Evolutionary conservation across 2,329 filamentous ascomycete species (phyloP).

Genomic region (Fusarium chlamydosporum): DNA sequence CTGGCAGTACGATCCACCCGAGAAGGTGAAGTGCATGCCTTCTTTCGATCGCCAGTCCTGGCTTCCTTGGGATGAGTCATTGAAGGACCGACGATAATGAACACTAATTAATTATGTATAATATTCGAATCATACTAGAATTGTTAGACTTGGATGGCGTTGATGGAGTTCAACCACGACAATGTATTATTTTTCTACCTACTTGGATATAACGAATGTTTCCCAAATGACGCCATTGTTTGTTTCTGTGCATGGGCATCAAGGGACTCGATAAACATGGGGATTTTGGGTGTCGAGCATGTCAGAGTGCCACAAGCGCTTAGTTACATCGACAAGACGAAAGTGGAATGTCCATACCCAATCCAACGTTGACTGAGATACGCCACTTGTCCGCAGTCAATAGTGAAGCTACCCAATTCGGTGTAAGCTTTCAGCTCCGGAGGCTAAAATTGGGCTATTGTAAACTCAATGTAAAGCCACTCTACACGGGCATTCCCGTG

Average conservation of each 20-base stretch:
- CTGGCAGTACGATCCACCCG: slow-evolving; percentile 62
- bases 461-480: slow-evolving; percentile 15
- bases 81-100: slow-evolving; percentile 12
- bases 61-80: slow-evolving; percentile 55
- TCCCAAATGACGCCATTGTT: background rate
- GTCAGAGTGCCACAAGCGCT: background rate
- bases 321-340: slow-evolving; percentile 10
- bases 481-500: slow-evolving; percentile 13
- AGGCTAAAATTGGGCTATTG: slow-evolving; percentile 16
- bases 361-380: slow-evolving; percentile 9
- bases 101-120: slow-evolving; percentile 9
- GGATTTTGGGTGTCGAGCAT: background rate
- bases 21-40: slow-evolving; percentile 64
- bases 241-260: background rate
- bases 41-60: slow-evolving; percentile 59
- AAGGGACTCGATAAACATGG: background rate
- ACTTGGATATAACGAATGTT: background rate
- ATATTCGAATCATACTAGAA: slow-evolving; percentile 11
- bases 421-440: slow-evolving; percentile 3
- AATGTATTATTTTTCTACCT: background rate
- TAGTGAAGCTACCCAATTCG: background rate
- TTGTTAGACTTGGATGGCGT: slow-evolving; percentile 23
- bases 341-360: slow-evolving; percentile 5
- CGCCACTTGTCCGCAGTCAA: slow-evolving; percentile 10
- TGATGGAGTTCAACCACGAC: slow-evolving; percentile 26